Evolutionary conservation across 305 asterid species (phyloP), one percentile per base, ranked within the genome.

Genomic region (Euphrasia arctica): DNA sequence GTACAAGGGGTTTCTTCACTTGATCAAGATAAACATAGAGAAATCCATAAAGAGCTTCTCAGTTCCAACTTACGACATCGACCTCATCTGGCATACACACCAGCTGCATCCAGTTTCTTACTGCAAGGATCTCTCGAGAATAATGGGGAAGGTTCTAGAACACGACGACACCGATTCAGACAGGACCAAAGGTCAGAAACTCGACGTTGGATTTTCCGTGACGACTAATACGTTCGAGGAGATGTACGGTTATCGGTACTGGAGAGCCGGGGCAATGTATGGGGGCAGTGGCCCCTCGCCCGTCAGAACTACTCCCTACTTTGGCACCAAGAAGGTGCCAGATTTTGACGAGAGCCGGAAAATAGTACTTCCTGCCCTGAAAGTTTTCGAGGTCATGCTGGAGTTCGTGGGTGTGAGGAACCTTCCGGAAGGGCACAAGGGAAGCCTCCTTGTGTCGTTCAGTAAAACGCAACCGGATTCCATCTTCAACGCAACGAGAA

Each of bases 231-330:
- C 80, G 27, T 90, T 87, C 78, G 97, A 93, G 79, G 88, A 82
- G 75, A 83, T 78, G 78, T 93, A 85, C 67, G 97, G 96, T 47
- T 72, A 51, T 61, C 77, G 97, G 72, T 93, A 93, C 71, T 93
- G 97, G 96, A 82, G 95, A 64, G 97, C 97, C 48, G 99, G 99
- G 67, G 97, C 88, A 63, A 93, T 93, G 99, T 78, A 88, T 72
- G 66, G 83, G 80, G 99, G 99, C 36, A 73, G 28, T 67, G 77
- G 91, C 67, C 96, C 97, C 64, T 75, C 82, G 58, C 91, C 95
- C 45, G 75, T 93, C 60, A 82, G 87, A 69, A 80, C 62, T 47
- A 70, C 80, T 79, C 84, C 92, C 58, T 83, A 82, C 72, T 60
- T 74, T 1, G 76, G 78, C 32, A 51, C 65, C 70, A 72, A 82